Base-by-base conservation (phyloP, 768 basidiomycete species). In the Xerocomellus intermedius region DNA sequence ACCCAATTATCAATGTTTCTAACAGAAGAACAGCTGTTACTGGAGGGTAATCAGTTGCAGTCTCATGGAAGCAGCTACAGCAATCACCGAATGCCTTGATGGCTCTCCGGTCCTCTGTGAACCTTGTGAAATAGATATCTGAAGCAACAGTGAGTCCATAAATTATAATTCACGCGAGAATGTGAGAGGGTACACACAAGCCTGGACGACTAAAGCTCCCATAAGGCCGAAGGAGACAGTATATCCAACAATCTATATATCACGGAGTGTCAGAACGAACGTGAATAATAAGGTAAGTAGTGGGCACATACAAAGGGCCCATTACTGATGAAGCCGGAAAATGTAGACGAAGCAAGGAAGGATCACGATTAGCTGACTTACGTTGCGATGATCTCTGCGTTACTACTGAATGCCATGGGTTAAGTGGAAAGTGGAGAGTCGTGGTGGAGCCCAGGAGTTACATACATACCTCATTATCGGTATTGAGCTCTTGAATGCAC, bases 81-180 rank as follows among this genome's bases (percentile, higher is more conserved):
- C 5, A 35, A 16, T 46, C 41, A 66, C 65, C 66, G 19, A 63
- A 17, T 30, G 32, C 42, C 48, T 62, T 66, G 17, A 50, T 54
- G 38, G 28, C 19, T 54, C 3, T 55, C 21, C 13, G 21, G 19
- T 66, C 63, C 16, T 63, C 50, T 19, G 49, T 2, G 12, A 67
- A 65, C 48, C 28, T 50, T n/a, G 49, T 50, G 37, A 61, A 61
- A 35, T 65, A 65, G 16, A 67, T 49, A 39, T 58, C 64, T 67
- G 21, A 24, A 39, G 8, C 8, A 24, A 8, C 28, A 8, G 3
- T 42, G 14, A 32, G 30, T 10, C 6, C 1, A 35, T 35, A 32
- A 10, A 12, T 12, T 32, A 36, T 30, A 17, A 26, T 8, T 3
- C 17, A 14, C 5, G 13, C 8, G 3, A 5, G 19, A 13, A 28